These are phyloP conservation scores for Solanum pennellii DNA, from an alignment of 257 asterid species.

Conservation along the genomic window DNA sequence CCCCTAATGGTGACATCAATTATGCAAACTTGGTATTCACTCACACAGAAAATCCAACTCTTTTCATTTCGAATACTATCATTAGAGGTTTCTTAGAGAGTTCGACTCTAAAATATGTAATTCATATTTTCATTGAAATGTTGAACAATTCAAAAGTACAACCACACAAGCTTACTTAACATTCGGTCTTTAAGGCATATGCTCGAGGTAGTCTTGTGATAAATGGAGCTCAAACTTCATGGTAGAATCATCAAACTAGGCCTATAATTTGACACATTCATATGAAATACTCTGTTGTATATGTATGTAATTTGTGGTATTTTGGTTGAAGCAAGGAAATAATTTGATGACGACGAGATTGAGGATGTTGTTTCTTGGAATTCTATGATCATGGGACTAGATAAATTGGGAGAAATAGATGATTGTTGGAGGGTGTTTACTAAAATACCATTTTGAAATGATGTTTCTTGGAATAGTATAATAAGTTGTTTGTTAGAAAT, in stretches of 20 bases:
- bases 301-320: conserved; percentile 32
- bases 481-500: conserved; percentile 57
- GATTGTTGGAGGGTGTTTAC: conserved; percentile 46
- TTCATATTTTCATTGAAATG: conserved; percentile 45
- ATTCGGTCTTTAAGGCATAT: conserved; percentile 67
- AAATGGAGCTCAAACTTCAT: too few species aligned
- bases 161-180: conserved; percentile 53
- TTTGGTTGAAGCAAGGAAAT: conserved; percentile 32
- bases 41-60: conserved; percentile 31
- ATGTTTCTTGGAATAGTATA: conserved; percentile 63
- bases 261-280: too few species aligned
- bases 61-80: conserved; percentile 56
- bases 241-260: too few species aligned
- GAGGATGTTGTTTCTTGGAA: conserved; percentile 66
- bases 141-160: conserved; percentile 15
- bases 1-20: neutral
- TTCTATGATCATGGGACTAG: conserved; percentile 52
- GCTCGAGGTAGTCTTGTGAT: conserved; percentile 19
- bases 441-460: conserved; percentile 34
- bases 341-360: conserved; percentile 35
- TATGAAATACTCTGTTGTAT: too few species aligned
- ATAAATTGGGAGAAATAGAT: conserved; percentile 46
- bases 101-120: conserved; percentile 38
- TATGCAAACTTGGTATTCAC: conserved; percentile 40
- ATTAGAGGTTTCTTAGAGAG: conserved; percentile 59